These are phyloP conservation scores for Lepidium africanum DNA, from an alignment of 345 rosid species.

Conservation along the genomic window DNA sequence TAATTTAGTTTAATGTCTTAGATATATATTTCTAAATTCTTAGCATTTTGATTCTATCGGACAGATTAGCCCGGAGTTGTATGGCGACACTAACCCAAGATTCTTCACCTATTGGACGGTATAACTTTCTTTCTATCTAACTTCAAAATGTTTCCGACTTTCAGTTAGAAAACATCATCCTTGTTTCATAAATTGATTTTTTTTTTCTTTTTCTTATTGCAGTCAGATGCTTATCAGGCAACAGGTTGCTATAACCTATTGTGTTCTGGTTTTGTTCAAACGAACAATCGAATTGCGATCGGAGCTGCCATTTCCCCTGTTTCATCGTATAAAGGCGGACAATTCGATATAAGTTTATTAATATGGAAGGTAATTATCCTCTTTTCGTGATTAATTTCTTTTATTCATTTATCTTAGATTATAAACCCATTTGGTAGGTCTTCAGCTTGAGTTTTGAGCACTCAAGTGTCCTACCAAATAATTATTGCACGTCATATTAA, in stretches of 20 bases:
- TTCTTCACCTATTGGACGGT: conserved; percentile 99
- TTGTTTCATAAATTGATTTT: background rate
- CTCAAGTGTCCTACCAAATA: background rate
- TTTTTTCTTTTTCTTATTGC: background rate
- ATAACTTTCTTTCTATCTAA: conserved; percentile 24
- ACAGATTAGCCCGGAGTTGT: conserved; percentile 96
- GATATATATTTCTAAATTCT: background rate
- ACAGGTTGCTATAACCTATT: conserved; percentile 95
- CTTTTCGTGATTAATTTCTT: background rate
- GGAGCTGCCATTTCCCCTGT: conserved; percentile 98
- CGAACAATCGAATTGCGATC: conserved; percentile 73
- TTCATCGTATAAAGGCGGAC: conserved; percentile 79
- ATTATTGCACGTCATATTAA: conserved; percentile 7
- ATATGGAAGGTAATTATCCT: conserved; percentile 79
- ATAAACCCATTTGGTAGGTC: background rate
- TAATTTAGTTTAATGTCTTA: background rate
- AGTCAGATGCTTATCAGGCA: conserved; percentile 92
- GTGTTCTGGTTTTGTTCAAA: conserved; percentile 95
- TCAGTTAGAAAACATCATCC: too few species aligned
- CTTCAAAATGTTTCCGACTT: background rate
- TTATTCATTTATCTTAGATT: background rate
- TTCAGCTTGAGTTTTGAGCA: conserved; percentile 2
- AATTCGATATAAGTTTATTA: conserved; percentile 85
- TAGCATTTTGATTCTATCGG: background rate
- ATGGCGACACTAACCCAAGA: conserved; percentile 90